phyloP scores from a whole-genome alignment of 2,329 filamentous ascomycete genomes.

The Fusarium continuum region DNA sequence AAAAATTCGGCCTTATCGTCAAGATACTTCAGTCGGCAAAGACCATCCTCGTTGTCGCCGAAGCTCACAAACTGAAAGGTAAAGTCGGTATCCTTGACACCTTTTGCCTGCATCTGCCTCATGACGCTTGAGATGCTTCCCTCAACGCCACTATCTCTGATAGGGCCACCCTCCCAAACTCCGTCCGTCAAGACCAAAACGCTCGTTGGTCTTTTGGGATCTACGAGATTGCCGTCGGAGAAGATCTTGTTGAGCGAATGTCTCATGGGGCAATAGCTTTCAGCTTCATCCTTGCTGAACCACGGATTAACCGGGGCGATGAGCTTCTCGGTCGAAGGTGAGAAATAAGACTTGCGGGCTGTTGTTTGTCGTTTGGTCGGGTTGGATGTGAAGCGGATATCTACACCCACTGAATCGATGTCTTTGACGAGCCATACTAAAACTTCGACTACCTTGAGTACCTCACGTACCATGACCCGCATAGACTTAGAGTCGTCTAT shows the following conservation, averaged over 20 bases:
- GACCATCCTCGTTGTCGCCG: slow-evolving; percentile 7
- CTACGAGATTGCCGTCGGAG: neutral
- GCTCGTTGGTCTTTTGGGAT: neutral
- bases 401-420: neutral
- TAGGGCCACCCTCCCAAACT: neutral
- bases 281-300: neutral
- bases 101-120: neutral
- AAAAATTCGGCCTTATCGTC: slow-evolving; percentile 3
- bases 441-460: neutral
- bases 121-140: slow-evolving; percentile 1
- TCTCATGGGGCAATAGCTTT: slow-evolving; percentile 17
- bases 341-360: too few species aligned
- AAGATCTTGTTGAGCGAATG: neutral
- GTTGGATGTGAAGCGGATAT: slow-evolving; percentile 20
- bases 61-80: slow-evolving; percentile 29
- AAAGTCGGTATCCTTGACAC: neutral
- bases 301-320: neutral
- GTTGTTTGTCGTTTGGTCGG: neutral
- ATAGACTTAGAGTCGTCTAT: slow-evolving; percentile 29
- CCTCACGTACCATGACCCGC: neutral
- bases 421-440: slow-evolving; percentile 11
- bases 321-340: neutral
- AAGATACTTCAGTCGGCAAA: slow-evolving; percentile 4
- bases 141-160: neutral
- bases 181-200: slow-evolving; percentile 24